Evolutionary conservation across 2,329 filamentous ascomycete genomes (phyloP).

Genomic region (Exophiala aquamarina): DNA sequence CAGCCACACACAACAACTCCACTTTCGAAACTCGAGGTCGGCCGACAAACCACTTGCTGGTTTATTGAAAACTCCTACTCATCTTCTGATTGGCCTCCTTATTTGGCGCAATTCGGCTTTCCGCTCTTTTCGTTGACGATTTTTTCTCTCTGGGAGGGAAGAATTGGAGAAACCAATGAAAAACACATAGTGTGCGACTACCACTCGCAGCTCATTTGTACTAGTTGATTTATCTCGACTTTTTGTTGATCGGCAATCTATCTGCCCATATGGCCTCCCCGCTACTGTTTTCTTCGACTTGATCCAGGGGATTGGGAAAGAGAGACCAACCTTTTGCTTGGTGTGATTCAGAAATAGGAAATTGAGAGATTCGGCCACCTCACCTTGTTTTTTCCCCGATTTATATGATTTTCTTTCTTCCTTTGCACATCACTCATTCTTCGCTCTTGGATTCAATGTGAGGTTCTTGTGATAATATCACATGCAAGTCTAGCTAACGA

Average conservation of each 20-base stretch:
- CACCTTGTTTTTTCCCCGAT: constrained; percentile 25
- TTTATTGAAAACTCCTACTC: constrained; percentile 40
- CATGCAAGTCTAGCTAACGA: too few species aligned
- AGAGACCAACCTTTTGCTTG: constrained; percentile 26
- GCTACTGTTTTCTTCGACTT: constrained; percentile 17
- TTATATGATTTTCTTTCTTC: not conserved
- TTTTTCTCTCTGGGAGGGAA: constrained; percentile 22
- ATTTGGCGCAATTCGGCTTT: constrained; percentile 33
- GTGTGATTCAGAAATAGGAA: constrained; percentile 37
- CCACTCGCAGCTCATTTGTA: constrained; percentile 32
- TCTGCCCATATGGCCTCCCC: constrained; percentile 25
- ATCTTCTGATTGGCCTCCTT: constrained; percentile 37
- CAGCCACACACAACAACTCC: constrained; percentile 31
- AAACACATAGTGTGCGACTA: constrained; percentile 33
- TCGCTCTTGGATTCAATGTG: too few species aligned
- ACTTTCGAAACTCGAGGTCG: constrained; percentile 44
- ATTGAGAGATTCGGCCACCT: constrained; percentile 48
- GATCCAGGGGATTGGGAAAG: constrained; percentile 19
- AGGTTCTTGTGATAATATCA: not conserved
- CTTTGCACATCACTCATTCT: too few species aligned
- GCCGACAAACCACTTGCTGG: constrained; percentile 41
- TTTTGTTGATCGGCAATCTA: constrained; percentile 12
- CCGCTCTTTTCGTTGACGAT: constrained; percentile 25
- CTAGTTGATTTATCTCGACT: constrained; percentile 28
- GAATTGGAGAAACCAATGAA: constrained; percentile 17